Evolutionary conservation across 2,329 filamentous ascomycete species (phyloP), one percentile per base, ranked within the genome.

Genomic region (Cordyceps farinosa): DNA sequence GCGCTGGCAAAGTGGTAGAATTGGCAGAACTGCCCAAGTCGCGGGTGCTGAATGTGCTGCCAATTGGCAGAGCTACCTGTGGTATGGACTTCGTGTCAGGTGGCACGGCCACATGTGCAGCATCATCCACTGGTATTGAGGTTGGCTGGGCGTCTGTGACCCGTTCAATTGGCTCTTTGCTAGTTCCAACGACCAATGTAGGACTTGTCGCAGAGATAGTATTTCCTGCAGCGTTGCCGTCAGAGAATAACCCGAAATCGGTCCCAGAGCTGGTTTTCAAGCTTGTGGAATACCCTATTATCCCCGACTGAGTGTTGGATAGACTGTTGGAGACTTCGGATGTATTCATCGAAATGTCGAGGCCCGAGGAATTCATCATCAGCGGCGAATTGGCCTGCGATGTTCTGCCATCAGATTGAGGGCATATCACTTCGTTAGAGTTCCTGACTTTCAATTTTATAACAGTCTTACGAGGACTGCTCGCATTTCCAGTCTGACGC

Each of bases 401-500:
- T 2, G 30, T 8, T 15, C 11, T 34, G 48, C 34, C 30, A 58
- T 61, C 47, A 44, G 54, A 57, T 27, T 34, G 17, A 42, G 36
- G 44, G 32, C 27, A 11, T 3, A 48, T 61, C 11, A 22, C 5
- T 13, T 63, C 65, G 53, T 36, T 50, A n/a, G 70, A 67, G 29
- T 67, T 67, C 40, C 67, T 68, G 51, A 84, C 71, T 70, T 84
- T 87, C 64, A 87, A 72, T 69, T 84, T 85, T 70, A 87, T 84
- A 34, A 61, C 40, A 10, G 79, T 78, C 45, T 72, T 74, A 10
- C 76, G 73, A n/a, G 75, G 86, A 53, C 87, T 80, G 70, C 89
- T 90, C 45, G 85, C 85, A 70, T 77, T 67, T 86, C 89, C 82
- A 66, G 87, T 85, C 64, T 86, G 88, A 17, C 83, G 86, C 69